Conservation (phyloP, 2,329 filamentous ascomycete species). For the Aspergillus aculeatus region DNA sequence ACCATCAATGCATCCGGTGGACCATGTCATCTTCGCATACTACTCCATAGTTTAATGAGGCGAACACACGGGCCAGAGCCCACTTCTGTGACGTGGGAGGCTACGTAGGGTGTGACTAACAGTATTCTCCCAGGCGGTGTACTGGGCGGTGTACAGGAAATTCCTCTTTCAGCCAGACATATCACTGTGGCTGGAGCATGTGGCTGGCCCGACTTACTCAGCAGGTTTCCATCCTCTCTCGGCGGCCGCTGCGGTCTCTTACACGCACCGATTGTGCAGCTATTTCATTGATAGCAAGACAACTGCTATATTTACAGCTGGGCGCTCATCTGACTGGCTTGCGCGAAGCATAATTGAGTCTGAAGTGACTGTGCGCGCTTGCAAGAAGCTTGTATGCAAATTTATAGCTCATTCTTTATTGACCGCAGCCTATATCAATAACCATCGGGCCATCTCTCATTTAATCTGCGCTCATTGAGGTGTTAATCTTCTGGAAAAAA, state of each 20-base stretch:
- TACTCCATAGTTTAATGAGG: neutral
- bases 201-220: neutral
- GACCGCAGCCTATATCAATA: neutral
- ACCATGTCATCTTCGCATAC: neutral
- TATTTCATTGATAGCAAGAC: neutral
- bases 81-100: slow-evolving; percentile 15
- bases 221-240: neutral
- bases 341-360: neutral
- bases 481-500: neutral
- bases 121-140: neutral
- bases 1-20: neutral
- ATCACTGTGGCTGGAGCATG: neutral
- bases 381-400: neutral
- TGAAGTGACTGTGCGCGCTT: neutral
- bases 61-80: slow-evolving; percentile 1
- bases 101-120: slow-evolving; percentile 14
- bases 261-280: neutral
- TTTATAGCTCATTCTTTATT: neutral
- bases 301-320: neutral
- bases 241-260: neutral
- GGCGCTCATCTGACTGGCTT: neutral
- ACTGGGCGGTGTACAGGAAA: slow-evolving; percentile 5
- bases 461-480: neutral
- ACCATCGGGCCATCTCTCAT: neutral
- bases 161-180: slow-evolving; percentile 3